Evolutionary conservation across 2,329 filamentous ascomycete species (phyloP), one percentile per base, ranked within the genome.

Genomic region (Aspergillus ochraceoroseus): DNA sequence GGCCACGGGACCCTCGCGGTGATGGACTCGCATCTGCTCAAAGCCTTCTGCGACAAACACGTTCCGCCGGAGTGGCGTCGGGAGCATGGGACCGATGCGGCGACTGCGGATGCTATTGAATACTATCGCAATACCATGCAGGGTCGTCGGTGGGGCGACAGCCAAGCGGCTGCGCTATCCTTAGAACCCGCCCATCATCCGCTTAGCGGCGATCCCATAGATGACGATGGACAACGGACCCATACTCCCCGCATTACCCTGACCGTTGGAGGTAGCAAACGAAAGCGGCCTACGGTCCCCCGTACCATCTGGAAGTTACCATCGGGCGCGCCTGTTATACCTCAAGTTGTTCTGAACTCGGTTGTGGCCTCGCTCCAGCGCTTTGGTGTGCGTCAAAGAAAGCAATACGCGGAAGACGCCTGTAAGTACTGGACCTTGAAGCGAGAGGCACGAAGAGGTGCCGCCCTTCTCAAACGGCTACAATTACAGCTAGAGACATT

Each of bases 401-500:
- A 94, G 59, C 89, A 95, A 46, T 98, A 87, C 62, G 82, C 94
- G 2, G 83, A 87, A 42, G 90, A 95, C 63, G 86, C 86, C 2
- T 96, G 90, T 68, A 88, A 87, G 54, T 98, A 96, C 66, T 98
- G 92, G 92, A 96, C 92, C 0, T 67, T 98, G 48, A 98, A 98
- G 69, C 80, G 92, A 41, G 92, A 98, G 64, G 86, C 90, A 47
- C 81, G 92, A 22, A 78, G 92, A 43, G 92, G 92, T 32, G 92
- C 92, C 19, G 87, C 92, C 3, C 73, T 98, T 40, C 75, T 98
- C 44, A 96, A 96, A 67, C 81, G 92, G 23, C 74, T 98, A 13
- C 92, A 98, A 62, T 70, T 96, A 42, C 89, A 95, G 63, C 85
- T 95, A 75, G 90, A 96, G 64, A 87, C 87, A 0, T 98, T 96